Evolutionary conservation across 495 filamentous ascomycete species (phyloP).

Genomic region (Aspergillus wentii): DNA sequence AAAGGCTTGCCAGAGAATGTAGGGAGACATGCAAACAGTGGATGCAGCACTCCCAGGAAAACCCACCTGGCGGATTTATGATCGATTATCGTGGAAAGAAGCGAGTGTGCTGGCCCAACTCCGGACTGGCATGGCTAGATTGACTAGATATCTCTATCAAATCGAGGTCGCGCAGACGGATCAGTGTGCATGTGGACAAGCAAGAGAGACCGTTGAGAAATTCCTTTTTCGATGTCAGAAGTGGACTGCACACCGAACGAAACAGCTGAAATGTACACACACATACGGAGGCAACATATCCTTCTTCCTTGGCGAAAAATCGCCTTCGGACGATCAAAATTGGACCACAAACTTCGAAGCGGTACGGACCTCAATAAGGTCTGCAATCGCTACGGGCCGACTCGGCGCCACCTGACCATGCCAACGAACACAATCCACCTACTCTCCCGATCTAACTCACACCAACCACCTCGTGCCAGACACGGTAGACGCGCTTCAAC

Average conservation of each 20-base stretch:
- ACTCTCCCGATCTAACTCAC: conserved; percentile 11
- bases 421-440: conserved; percentile 8
- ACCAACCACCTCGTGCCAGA: conserved; percentile 15
- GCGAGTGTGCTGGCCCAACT: conserved; percentile 27
- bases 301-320: conserved; percentile 25
- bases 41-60: conserved; percentile 26
- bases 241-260: conserved; percentile 22
- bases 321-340: conserved; percentile 21
- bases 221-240: conserved; percentile 29
- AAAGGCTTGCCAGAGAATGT: conserved; percentile 13
- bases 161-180: conserved; percentile 20
- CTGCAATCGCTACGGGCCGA: conserved; percentile 30
- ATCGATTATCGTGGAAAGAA: conserved; percentile 25
- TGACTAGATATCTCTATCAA: conserved; percentile 27
- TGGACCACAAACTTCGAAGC: conserved; percentile 28
- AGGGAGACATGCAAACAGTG: conserved; percentile 21
- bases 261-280: conserved; percentile 27
- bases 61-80: conserved; percentile 23
- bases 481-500: conserved; percentile 20
- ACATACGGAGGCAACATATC: conserved; percentile 27
- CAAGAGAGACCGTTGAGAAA: conserved; percentile 29
- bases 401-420: conserved; percentile 19
- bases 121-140: conserved; percentile 28
- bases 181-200: conserved; percentile 24
- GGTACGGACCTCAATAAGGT: conserved; percentile 29